A percentile compares a stretch with the other conserved stretches of the same genome.
These are phyloP conservation scores for Paracoccidioides brasiliensis DNA, from an alignment of 2,329 filamentous ascomycete species.

Conservation along the genomic window DNA sequence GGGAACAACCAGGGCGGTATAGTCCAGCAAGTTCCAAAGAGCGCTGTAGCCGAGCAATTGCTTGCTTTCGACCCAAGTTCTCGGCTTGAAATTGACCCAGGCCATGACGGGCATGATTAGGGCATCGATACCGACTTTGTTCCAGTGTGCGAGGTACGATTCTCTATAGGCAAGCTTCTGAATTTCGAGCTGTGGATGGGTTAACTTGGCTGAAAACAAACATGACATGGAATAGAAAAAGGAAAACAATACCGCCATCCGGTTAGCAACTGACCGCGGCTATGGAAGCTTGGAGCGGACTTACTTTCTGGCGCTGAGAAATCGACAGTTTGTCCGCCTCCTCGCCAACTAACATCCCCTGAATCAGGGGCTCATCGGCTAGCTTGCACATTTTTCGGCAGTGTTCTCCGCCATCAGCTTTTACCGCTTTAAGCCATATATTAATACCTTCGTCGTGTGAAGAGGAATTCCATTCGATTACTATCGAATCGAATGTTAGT, in stretches of 20 bases:
- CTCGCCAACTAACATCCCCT: constrained; percentile 25
- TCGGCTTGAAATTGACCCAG: constrained; percentile 22
- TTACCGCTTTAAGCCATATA: constrained; percentile 22
- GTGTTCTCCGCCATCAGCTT: constrained; percentile 23
- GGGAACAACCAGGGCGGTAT: constrained; percentile 44
- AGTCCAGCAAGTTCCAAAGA: constrained; percentile 50
- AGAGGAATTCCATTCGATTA: constrained; percentile 23
- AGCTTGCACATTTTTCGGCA: constrained; percentile 18
- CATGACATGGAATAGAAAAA: background rate
- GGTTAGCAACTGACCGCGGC: background rate
- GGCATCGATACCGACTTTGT: constrained; percentile 20
- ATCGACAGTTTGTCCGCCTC: constrained; percentile 17
- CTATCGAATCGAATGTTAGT: constrained; percentile 6
- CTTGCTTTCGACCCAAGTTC: constrained; percentile 22
- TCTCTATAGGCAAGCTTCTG: constrained; percentile 20
- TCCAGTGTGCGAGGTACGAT: constrained; percentile 20
- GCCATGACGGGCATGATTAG: constrained; percentile 22
- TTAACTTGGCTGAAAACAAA: background rate
- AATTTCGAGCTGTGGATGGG: constrained; percentile 13
- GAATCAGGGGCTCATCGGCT: constrained; percentile 22
- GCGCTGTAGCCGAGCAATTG: constrained; percentile 43
- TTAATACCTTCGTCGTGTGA: constrained; percentile 18
- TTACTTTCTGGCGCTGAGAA: constrained; percentile 18
- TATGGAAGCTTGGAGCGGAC: background rate
- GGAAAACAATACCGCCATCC: background rate